A percentile compares a stretch with the other conserved stretches of the same genome.
Conservation (phyloP, 805 yeast species). For the Cyberlindnera euphorbiiphila region DNA sequence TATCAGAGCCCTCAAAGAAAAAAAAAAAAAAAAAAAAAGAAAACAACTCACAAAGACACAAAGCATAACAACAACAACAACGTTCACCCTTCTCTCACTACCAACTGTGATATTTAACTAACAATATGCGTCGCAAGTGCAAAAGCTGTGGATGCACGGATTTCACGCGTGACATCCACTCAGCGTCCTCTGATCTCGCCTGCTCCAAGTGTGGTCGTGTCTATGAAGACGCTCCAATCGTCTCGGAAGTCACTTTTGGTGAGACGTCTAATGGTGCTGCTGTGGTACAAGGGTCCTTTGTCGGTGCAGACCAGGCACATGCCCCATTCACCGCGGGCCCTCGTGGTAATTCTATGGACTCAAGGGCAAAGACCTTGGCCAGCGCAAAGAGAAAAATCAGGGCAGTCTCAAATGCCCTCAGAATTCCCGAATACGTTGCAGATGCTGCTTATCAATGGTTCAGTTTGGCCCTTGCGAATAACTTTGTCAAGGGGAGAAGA, state of each 20-base stretch:
- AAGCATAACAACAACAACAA: background rate
- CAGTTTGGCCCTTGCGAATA: conserved; percentile 75
- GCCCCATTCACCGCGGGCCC: conserved; percentile 65
- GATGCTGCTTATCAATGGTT: conserved; percentile 91
- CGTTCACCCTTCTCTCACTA: background rate
- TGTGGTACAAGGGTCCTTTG: conserved; percentile 90
- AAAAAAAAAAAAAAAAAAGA: conserved; percentile 1
- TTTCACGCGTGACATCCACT: conserved; percentile 47
- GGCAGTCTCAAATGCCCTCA: conserved; percentile 73
- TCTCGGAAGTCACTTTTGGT: conserved; percentile 91
- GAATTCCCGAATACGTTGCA: conserved; percentile 78
- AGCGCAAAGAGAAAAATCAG: conserved; percentile 79
- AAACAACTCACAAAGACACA: no score
- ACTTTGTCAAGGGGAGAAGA: conserved; percentile 95
- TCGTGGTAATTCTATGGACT: conserved; percentile 70
- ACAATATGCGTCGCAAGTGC: no score
- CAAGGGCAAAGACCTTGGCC: conserved; percentile 82
- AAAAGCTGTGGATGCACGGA: conserved; percentile 50
- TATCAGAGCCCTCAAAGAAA: no score
- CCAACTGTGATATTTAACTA: conserved; percentile 3
- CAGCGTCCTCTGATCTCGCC: conserved; percentile 71
- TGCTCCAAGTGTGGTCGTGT: conserved; percentile 86
- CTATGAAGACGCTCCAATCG: conserved; percentile 88
- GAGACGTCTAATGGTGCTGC: conserved; percentile 94
- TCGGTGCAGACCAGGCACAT: conserved; percentile 80